Base-by-base conservation (phyloP, 2,329 filamentous ascomycete genomes). In the Paraphaeosphaeria minitans region DNA sequence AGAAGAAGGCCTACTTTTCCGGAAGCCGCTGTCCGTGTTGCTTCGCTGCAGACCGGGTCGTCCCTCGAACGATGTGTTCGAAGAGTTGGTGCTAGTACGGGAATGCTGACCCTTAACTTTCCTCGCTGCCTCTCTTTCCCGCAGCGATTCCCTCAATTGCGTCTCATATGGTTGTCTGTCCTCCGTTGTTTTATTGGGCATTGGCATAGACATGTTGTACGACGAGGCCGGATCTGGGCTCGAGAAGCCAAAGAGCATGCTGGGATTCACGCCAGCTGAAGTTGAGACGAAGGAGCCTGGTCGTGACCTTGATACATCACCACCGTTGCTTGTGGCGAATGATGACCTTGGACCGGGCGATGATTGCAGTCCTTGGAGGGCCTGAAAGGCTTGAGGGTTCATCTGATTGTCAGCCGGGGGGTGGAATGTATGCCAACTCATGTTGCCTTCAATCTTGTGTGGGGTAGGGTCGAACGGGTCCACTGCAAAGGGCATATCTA, bases 231-330 rank as follows among this genome's bases (percentile, higher is more conserved):
- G 63, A 16, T 69, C 66, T 37, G 67, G 66, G 51, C 61, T 69
- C 14, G 73, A 72, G 55, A 79, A 79, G 61, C 79, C 79, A 59
- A 80, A 78, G 3, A 81, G 66, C 67, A 83, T 75, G 48, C 74
- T 83, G 14, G 82, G 81, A 62, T 84, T 77, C 10, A 84, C 80
- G 31, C 77, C 75, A 19, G 75, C 71, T 22, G 77, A 73, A 6
- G 74, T 74, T 19, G 75, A 69, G 19, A 72, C 62, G 51, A 76
- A 77, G 8, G 75, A 76, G 56, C 46, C 70, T 45, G 66, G 62
- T 52, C 66, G 66, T 43, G 70, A 75, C 43, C 41, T 58, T 8
- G 61, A 61, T 14, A 43, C 60, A 41, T 66, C 65, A 14, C 59
- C 66, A 33, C 64, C 57, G 33, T 65, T 67, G 52, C 54, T 71